Evolutionary conservation across 371 early-diverging fungal species (phyloP).

Genomic region (Amoeboaphelidium protococcarum): DNA sequence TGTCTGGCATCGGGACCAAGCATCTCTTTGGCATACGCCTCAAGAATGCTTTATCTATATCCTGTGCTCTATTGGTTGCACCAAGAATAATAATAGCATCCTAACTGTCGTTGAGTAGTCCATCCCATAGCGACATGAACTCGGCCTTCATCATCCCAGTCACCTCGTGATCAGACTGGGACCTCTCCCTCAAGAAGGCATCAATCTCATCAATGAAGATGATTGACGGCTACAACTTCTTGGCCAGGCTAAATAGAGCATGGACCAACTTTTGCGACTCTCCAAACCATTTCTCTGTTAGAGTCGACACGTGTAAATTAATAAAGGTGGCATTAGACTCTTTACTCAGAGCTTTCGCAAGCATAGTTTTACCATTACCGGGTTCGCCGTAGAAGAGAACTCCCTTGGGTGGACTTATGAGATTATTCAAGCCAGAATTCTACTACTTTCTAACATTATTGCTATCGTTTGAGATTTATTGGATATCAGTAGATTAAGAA

Average conservation of each 20-base stretch:
- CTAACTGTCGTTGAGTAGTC: slow-evolving; percentile 49
- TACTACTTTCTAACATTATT: no score
- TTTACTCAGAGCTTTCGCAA: slow-evolving; percentile 85
- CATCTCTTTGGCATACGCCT: slow-evolving; percentile 90
- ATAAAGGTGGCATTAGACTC: slow-evolving; percentile 87
- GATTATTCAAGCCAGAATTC: slow-evolving; percentile 14
- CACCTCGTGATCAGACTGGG: slow-evolving; percentile 75
- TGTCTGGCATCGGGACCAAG: slow-evolving; percentile 60
- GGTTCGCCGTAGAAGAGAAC: slow-evolving; percentile 84
- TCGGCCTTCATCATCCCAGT: slow-evolving; percentile 94
- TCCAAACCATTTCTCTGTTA: slow-evolving; percentile 92
- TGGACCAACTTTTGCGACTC: slow-evolving; percentile 80
- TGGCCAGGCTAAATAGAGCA: slow-evolving; percentile 72
- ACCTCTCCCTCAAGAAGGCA: slow-evolving; percentile 72
- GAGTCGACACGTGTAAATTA: slow-evolving; percentile 75
- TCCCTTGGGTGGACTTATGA: slow-evolving; percentile 78
- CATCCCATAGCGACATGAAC: slow-evolving; percentile 96
- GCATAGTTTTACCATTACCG: slow-evolving; percentile 94
- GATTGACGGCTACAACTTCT: slow-evolving; percentile 76
- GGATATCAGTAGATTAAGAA: slow-evolving; percentile 90
- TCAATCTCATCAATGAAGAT: slow-evolving; percentile 90
- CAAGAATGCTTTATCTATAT: slow-evolving; percentile 77
- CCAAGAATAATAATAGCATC: slow-evolving; percentile 54
- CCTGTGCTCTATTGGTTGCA: slow-evolving; percentile 90
- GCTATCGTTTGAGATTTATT: slow-evolving; percentile 95